A percentile compares a stretch with the other conserved stretches of the same genome.
Conservation (phyloP, 148 eudicot genomes). For the Gaultheria prostrata region DNA sequence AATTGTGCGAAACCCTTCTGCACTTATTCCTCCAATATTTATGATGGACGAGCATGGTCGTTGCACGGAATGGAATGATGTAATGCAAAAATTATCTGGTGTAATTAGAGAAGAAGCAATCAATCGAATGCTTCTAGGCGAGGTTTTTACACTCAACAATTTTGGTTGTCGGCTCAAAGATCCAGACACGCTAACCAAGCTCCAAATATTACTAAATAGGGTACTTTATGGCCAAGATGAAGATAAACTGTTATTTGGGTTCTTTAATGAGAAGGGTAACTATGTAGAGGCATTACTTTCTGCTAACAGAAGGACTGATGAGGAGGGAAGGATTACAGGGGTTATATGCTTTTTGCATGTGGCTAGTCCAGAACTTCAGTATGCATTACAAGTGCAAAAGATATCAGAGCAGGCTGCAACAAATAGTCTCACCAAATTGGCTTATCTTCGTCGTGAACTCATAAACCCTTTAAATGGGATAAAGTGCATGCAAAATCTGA, state of each 20-base stretch:
- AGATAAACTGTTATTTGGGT: conserved; percentile 58
- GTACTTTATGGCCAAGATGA: conserved; percentile 47
- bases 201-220: conserved; percentile 54
- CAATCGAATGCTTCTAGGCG: conserved; percentile 70
- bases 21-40: conserved; percentile 84
- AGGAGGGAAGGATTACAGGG: conserved; percentile 58
- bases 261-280: conserved; percentile 45
- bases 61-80: conserved; percentile 80
- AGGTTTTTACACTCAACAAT: conserved; percentile 56
- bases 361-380: conserved; percentile 80
- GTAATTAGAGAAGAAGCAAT: conserved; percentile 50
- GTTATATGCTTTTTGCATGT: conserved; percentile 72
- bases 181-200: conserved; percentile 54
- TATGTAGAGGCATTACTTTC: conserved; percentile 63
- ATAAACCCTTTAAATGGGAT: conserved; percentile 61
- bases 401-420: conserved; percentile 63
- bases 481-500: conserved; percentile 50
- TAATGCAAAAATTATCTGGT: conserved; percentile 70
- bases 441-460: conserved; percentile 53
- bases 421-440: conserved; percentile 48
- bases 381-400: conserved; percentile 59
- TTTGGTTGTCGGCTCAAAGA: conserved; percentile 77
- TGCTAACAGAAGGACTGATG: conserved; percentile 49
- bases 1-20: conserved; percentile 54
- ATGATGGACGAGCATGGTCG: conserved; percentile 65